phyloP scores from a whole-genome alignment of 75 land plant genomes.

The Larix kaempferi region DNA sequence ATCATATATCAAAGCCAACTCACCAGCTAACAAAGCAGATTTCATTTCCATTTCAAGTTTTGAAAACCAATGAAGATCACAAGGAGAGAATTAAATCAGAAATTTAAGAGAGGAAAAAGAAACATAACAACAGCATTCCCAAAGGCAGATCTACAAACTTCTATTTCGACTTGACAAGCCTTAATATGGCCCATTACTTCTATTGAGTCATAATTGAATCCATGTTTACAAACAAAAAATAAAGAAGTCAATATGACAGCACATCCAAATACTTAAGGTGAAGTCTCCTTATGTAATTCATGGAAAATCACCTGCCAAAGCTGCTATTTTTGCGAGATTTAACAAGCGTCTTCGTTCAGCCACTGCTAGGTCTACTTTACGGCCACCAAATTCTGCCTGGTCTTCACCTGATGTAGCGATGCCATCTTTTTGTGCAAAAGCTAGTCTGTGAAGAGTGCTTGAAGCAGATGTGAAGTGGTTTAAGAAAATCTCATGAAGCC shows the following conservation, averaged over 20 bases:
- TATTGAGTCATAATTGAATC: background rate
- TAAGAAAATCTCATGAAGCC: slow-evolving; percentile 92
- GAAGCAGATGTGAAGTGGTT: slow-evolving; percentile 78
- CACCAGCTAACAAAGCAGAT: no score
- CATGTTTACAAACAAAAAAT: background rate
- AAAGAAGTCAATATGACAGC: background rate
- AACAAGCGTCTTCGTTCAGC: slow-evolving; percentile 65
- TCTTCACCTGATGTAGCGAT: slow-evolving; percentile 14
- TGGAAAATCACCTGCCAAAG: slow-evolving; percentile 64
- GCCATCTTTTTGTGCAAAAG: slow-evolving; percentile 52
- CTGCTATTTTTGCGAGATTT: slow-evolving; percentile 86
- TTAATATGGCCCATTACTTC: background rate
- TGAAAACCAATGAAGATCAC: no score
- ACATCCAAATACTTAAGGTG: background rate
- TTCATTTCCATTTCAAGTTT: no score
- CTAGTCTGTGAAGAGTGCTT: slow-evolving; percentile 73
- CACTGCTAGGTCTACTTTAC: slow-evolving; percentile 17
- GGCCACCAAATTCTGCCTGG: background rate
- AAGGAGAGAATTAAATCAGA: no score
- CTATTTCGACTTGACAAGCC: background rate
- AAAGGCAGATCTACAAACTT: slow-evolving; percentile 1
- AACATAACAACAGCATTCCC: background rate
- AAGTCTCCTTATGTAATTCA: background rate
- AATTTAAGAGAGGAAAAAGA: no score
- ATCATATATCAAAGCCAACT: no score